A percentile compares a stretch with the other conserved stretches of the same genome.
Evolutionary conservation across 768 basidiomycete species (phyloP).

Genomic region (Suillus paluster): DNA sequence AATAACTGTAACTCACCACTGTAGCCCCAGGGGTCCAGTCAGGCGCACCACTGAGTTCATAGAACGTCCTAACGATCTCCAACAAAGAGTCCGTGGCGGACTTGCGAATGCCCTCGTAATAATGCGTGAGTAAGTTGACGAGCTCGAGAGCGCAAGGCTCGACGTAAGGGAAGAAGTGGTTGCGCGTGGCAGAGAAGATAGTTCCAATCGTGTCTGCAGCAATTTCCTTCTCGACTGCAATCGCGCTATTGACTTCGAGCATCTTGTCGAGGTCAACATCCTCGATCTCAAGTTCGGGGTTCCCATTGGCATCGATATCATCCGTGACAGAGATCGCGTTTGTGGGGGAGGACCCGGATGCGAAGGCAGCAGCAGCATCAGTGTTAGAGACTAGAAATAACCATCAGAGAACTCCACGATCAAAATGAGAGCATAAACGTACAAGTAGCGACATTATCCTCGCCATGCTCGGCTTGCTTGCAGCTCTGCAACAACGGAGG

Average conservation of each 20-base stretch:
- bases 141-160: conserved; percentile 83
- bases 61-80: conserved; percentile 88
- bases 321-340: conserved; percentile 70
- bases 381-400: conserved; percentile 46
- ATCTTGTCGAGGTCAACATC: conserved; percentile 86
- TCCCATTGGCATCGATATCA: conserved; percentile 57
- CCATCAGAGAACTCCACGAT: conserved; percentile 5
- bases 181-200: conserved; percentile 80
- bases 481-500: conserved; percentile 84
- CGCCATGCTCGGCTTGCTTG: conserved; percentile 81
- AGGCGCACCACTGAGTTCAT: conserved; percentile 80
- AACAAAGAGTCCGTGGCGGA: conserved; percentile 87
- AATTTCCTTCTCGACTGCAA: conserved; percentile 99
- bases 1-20: conserved; percentile 49
- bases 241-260: conserved; percentile 91
- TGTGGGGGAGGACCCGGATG: conserved; percentile 73
- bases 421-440: conserved; percentile 24
- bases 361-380: conserved; percentile 64
- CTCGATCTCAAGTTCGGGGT: conserved; percentile 66
- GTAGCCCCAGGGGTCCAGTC: conserved; percentile 82
- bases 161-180: conserved; percentile 89
- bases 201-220: conserved; percentile 96
- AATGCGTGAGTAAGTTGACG: conserved; percentile 80
- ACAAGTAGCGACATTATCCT: conserved; percentile 51
- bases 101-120: conserved; percentile 98